phyloP scores from a whole-genome alignment of 176 grass and related monocot species.

The Leersia perrieri region DNA sequence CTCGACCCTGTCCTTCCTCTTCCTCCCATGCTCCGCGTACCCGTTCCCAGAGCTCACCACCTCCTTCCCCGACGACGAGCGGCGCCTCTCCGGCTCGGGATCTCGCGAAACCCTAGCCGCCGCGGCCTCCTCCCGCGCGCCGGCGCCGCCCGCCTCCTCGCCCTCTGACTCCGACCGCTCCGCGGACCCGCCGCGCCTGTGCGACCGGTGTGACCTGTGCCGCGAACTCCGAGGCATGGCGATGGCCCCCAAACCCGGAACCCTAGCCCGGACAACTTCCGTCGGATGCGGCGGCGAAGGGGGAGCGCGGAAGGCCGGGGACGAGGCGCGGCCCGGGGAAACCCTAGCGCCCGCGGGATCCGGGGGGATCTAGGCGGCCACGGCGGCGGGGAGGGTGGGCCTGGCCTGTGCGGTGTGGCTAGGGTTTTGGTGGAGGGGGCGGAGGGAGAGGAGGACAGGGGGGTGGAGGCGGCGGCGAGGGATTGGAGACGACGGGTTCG shows the following conservation, averaged over 20 bases:
- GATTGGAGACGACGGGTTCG: conserved; percentile 51
- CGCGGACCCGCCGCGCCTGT: conserved; percentile 60
- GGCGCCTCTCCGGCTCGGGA: conserved; percentile 67
- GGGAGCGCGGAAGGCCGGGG: neutral
- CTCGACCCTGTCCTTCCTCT: conserved; percentile 80
- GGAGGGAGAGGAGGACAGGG: neutral
- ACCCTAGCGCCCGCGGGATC: conserved; percentile 35
- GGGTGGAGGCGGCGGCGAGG: conserved; percentile 36
- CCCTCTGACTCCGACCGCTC: conserved; percentile 85
- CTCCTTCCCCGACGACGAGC: conserved; percentile 53
- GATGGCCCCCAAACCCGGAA: conserved; percentile 19
- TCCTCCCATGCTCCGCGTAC: conserved; percentile 66
- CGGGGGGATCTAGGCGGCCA: conserved; percentile 31
- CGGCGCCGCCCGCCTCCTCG: conserved; percentile 47
- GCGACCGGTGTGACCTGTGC: conserved; percentile 87
- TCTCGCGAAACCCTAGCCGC: conserved; percentile 81
- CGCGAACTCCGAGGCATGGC: conserved; percentile 88
- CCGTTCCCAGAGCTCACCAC: conserved; percentile 57
- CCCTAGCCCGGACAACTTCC: conserved; percentile 33
- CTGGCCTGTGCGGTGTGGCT: conserved; percentile 6
- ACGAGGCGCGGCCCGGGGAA: neutral
- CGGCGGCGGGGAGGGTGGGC: neutral
- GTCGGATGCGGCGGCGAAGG: conserved; percentile 20
- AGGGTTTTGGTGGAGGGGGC: conserved; percentile 44
- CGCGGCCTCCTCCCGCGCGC: conserved; percentile 45